Evolutionary conservation across 768 basidiomycete species (phyloP), one percentile per base, ranked within the genome.

Genomic region (Rhizopogon sp.): DNA sequence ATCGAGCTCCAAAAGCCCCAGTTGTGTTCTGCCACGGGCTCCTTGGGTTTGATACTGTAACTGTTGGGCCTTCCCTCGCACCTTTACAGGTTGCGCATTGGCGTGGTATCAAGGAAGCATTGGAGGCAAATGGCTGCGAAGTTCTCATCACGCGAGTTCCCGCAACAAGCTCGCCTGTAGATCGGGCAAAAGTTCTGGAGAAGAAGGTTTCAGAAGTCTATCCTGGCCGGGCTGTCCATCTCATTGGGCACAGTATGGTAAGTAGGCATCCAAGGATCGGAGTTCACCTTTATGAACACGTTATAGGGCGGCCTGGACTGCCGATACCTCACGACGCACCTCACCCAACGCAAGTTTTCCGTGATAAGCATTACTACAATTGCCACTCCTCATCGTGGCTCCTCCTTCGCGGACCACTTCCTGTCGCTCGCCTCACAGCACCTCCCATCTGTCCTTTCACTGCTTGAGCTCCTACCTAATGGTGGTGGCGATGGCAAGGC

Each of bases 21-120:
- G 72, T 98, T 43, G 88, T 98, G 1, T 98, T 98, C 70, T 98
- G 96, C 61, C 96, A 98, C 66, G 96, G 95, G 8, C 79, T 97
- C 1, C 79, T 98, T 7, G 92, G 93, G 1, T 95, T 94, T 59
- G 92, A 95, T 66, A 86, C 84, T 0, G 81, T 94, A 60, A 88
- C 83, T 3, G 86, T 93, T 22, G 88, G 89, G 1, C 84, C 80
- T 2, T 73, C 86, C 43, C 89, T 87, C 54, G 84, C 87, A 11
- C 85, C 92, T 4, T 62, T 98, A 16, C 85, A 94, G 64, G 92
- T 99, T 41, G 79, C 88, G 2, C 94, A 99, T 69, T 99, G 97
- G 97, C 82, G 96, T 39, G 97, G 97, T 6, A 96, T 99, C 59
- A 87, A 89, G 64, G 92, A 98, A 66, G 93, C 90, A 16, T 77